Evolutionary conservation across 345 rosid genomes (phyloP), one percentile per base, ranked within the genome.

Genomic region (Excoecaria cochinchinensis): DNA sequence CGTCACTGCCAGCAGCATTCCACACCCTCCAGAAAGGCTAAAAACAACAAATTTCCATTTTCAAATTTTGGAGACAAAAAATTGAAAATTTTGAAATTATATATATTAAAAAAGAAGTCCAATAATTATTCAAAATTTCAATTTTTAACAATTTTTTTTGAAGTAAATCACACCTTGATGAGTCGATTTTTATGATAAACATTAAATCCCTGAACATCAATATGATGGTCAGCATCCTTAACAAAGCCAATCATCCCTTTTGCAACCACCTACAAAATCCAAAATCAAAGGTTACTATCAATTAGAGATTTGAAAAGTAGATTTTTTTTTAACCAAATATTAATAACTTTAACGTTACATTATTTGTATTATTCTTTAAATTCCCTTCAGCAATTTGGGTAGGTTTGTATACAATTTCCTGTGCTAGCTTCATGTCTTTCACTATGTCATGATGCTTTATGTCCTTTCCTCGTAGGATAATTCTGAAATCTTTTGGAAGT

Each of bases 21-120:
- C 97, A 90, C 7, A 91, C 87, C 81, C 97, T 90, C 97, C 92
- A 91, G 77, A 89, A 93, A 53, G 98, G 97, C 93, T 93, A 88
- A 69, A 38, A 57, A 14, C 14, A 72, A 13, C 31, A 31, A 31
- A 31, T 31, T 31, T 31, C 31, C 31, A 31, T 31, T 31, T 31
- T 31, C 31, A 31, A 31, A 31, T 31, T 31, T 31, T 31, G 31
- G 31, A 31, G 2, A 31, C n/a, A 31, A 2, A 31, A 31, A 31
- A 31, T 31, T 31, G 31, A 31, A 31, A 31, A 31, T 31, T 31
- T 31, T 0, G 31, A 31, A 31, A 31, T 31, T 31, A 31, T 2
- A 31, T 31, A 31, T 31, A 31, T 31, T 31, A 31, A 31, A 31
- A 31, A 31, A 31, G 2, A 31, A 31, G 31, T 31, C 31, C 31